These are phyloP conservation scores for Diaporthe nobilis DNA, from an alignment of 2,329 filamentous ascomycete genomes.

Conservation along the genomic window DNA sequence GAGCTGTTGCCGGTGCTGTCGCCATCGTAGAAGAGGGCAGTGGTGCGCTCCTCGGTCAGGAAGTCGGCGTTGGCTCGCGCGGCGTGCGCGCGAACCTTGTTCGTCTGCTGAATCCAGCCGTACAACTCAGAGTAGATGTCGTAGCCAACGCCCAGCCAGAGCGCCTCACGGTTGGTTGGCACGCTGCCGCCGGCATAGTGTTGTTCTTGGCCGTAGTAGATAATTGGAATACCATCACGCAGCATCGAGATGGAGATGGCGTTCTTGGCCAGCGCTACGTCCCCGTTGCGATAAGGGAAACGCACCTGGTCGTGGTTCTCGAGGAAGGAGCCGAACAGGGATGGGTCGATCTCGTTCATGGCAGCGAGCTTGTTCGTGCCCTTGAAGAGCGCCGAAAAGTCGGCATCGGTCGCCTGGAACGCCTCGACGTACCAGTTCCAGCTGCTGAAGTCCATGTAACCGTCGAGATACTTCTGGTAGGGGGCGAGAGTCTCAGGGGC, in stretches of 20 bases:
- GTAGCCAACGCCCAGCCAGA: conserved; percentile 62
- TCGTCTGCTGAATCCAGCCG: conserved; percentile 60
- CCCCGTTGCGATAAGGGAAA: conserved; percentile 60
- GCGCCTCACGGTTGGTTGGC: conserved; percentile 63
- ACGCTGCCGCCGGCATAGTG: conserved; percentile 53
- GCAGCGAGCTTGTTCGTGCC: conserved; percentile 42
- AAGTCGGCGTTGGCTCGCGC: conserved; percentile 55
- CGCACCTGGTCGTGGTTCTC: conserved; percentile 65
- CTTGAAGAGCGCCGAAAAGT: conserved; percentile 50
- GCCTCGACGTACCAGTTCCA: conserved; percentile 51
- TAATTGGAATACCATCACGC: conserved; percentile 68
- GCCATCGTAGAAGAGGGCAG: conserved; percentile 54
- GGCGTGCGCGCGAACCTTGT: conserved; percentile 63
- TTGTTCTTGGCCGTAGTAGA: conserved; percentile 72
- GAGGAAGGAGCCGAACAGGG: conserved; percentile 58
- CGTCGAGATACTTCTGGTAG: conserved; percentile 62
- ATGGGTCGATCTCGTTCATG: conserved; percentile 53
- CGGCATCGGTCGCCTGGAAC: conserved; percentile 46
- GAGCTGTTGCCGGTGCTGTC: conserved; percentile 36
- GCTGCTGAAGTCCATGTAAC: conserved; percentile 64
- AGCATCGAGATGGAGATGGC: conserved; percentile 67
- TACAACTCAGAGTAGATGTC: conserved; percentile 58
- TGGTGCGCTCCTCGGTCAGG: conserved; percentile 53
- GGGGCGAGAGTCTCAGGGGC: conserved; percentile 58
- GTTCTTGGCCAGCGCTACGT: conserved; percentile 66